Evolutionary conservation across 2,329 filamentous ascomycete species (phyloP).

Genomic region (Ascosphaera pollenicola): DNA sequence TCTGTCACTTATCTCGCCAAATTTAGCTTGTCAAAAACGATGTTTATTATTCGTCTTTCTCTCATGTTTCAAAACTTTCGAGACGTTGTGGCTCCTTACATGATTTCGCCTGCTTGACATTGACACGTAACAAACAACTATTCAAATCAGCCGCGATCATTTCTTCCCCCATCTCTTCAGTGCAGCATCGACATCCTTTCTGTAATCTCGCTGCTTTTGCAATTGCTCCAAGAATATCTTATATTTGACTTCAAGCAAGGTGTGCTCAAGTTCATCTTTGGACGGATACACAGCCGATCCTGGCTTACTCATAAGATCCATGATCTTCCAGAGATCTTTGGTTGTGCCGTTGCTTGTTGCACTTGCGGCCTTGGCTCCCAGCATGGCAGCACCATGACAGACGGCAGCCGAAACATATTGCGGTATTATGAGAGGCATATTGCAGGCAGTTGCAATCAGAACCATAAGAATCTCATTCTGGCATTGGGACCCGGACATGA

Average conservation of each 20-base stretch:
- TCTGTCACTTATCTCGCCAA: no score
- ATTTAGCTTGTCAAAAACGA: no score
- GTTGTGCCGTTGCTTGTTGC: conserved; percentile 54
- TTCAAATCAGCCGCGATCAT: no score
- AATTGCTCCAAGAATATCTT: conserved; percentile 90
- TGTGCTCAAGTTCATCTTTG: conserved; percentile 49
- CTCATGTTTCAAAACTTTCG: not conserved
- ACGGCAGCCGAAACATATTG: conserved; percentile 89
- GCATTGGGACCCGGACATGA: conserved; percentile 97
- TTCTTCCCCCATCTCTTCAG: conserved; percentile 19
- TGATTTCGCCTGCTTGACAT: no score
- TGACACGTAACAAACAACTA: no score
- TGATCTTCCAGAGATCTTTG: conserved; percentile 84
- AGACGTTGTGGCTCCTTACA: no score
- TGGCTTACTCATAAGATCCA: conserved; percentile 93
- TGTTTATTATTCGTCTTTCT: no score
- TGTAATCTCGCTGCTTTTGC: conserved; percentile 61
- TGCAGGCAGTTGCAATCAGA: conserved; percentile 72
- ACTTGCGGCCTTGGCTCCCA: conserved; percentile 90
- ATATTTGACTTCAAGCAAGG: conserved; percentile 71
- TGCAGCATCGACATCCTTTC: conserved; percentile 51
- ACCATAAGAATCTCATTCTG: conserved; percentile 86
- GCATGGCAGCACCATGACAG: conserved; percentile 94
- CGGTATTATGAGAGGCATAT: conserved; percentile 83
- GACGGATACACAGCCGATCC: conserved; percentile 64